Evolutionary conservation across 2,329 filamentous ascomycete genomes (phyloP).

Genomic region (Trichophyton schoenleinii): DNA sequence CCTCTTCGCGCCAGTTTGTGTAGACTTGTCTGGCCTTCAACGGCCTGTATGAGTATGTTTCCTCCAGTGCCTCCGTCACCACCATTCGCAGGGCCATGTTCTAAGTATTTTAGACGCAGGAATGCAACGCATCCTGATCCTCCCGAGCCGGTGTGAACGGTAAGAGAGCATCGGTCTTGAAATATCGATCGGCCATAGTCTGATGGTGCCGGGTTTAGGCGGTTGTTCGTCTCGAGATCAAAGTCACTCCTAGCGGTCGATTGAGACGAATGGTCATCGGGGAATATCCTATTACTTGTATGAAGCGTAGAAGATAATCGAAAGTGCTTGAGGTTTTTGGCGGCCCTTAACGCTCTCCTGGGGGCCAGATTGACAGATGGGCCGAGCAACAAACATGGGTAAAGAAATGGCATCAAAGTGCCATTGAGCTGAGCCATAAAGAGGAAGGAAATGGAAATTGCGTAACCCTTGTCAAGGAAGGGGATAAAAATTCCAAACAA

Average conservation of each 20-base stretch:
- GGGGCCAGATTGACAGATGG: conserved; percentile 5
- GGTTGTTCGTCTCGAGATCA: conserved; percentile 28
- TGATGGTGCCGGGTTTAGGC: conserved; percentile 68
- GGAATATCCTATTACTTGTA: background rate
- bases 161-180: conserved; percentile 70
- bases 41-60: conserved; percentile 86
- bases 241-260: background rate
- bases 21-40: conserved; percentile 78
- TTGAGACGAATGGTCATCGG: conserved; percentile 6
- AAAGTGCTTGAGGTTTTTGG: conserved; percentile 11
- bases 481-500: too few relatives aligned
- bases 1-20: conserved; percentile 77
- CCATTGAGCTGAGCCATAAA: conserved; percentile 11
- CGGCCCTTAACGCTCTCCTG: conserved; percentile 8
- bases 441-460: too few relatives aligned
- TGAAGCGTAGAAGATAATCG: background rate
- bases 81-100: conserved; percentile 82
- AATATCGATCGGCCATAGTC: conserved; percentile 78
- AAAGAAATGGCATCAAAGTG: conserved; percentile 25
- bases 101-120: conserved; percentile 76
- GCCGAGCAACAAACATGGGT: conserved; percentile 19
- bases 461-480: too few relatives aligned
- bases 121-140: conserved; percentile 94
- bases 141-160: conserved; percentile 64
- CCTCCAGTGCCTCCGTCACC: conserved; percentile 88